A percentile compares a stretch with the other conserved stretches of the same genome.
phyloP scores from a whole-genome alignment of 129 eudicot species.

The Erigeron canadensis region DNA sequence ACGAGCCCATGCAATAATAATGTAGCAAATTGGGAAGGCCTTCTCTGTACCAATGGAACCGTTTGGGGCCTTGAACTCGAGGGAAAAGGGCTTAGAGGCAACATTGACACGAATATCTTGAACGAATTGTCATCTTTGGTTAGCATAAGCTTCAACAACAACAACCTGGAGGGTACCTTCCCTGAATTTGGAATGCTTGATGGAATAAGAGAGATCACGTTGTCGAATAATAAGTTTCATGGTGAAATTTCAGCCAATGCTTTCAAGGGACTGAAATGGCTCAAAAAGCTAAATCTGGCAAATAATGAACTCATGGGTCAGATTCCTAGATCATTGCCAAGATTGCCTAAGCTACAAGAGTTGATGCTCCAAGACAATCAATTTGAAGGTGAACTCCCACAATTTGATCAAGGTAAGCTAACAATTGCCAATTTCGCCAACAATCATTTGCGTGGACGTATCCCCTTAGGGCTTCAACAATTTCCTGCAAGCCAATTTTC shows the following conservation, averaged over 20 bases:
- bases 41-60: slow-evolving; percentile 42
- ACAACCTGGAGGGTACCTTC: slow-evolving; percentile 52
- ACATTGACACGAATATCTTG: slow-evolving; percentile 45
- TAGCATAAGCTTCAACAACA: slow-evolving; percentile 52
- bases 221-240: slow-evolving; percentile 57
- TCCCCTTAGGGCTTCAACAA: slow-evolving; percentile 51
- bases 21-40: slow-evolving; percentile 55
- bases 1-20: slow-evolving; percentile 49
- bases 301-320: slow-evolving; percentile 50
- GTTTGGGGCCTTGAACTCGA: slow-evolving; percentile 74
- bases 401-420: slow-evolving; percentile 30
- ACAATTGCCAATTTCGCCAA: slow-evolving; percentile 47
- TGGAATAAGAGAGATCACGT: slow-evolving; percentile 33
- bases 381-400: slow-evolving; percentile 58
- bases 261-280: slow-evolving; percentile 48
- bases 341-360: slow-evolving; percentile 51
- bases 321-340: slow-evolving; percentile 51
- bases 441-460: slow-evolving; percentile 57
- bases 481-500: slow-evolving; percentile 39
- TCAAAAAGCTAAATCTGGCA: slow-evolving; percentile 57
- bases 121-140: slow-evolving; percentile 37
- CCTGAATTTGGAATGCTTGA: slow-evolving; percentile 45
- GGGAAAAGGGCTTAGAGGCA: slow-evolving; percentile 53
- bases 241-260: slow-evolving; percentile 45
- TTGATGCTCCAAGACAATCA: slow-evolving; percentile 53